These are phyloP conservation scores for Exophiala lecanii-corni DNA, from an alignment of 2,329 filamentous ascomycete species.

Conservation along the genomic window DNA sequence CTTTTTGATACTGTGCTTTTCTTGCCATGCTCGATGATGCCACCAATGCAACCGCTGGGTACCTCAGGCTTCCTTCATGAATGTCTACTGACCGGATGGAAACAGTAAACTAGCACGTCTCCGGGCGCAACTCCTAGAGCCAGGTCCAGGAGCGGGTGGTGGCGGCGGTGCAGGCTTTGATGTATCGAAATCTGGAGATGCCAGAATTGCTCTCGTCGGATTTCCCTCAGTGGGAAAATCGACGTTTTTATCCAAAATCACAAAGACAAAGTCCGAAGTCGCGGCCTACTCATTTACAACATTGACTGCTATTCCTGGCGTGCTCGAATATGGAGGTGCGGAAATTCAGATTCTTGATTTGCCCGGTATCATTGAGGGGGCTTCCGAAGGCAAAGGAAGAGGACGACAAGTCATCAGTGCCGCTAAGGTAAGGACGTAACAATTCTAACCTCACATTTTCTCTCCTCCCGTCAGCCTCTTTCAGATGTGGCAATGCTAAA, in stretches of 20 bases:
- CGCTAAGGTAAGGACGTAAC: constrained; percentile 65
- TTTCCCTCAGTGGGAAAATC: constrained; percentile 99
- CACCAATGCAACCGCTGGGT: background rate
- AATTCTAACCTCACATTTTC: no score
- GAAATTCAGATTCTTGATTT: constrained; percentile 98
- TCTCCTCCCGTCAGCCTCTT: no score
- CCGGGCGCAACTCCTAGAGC: constrained; percentile 89
- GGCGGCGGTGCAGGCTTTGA: constrained; percentile 79
- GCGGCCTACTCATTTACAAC: constrained; percentile 97
- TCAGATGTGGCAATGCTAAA: no score
- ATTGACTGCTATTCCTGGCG: constrained; percentile 91
- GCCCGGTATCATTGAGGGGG: constrained; percentile 96
- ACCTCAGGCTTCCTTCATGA: constrained; percentile 6
- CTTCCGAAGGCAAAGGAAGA: constrained; percentile 89
- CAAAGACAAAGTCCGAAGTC: constrained; percentile 93
- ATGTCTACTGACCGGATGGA: no score
- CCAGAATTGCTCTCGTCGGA: constrained; percentile 93
- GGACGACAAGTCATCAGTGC: constrained; percentile 95
- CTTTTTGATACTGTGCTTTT: no score
- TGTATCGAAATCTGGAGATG: constrained; percentile 94
- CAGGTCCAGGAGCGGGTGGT: constrained; percentile 70
- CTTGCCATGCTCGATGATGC: no score
- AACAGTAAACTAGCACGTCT: constrained; percentile 88
- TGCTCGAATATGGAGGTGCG: constrained; percentile 93
- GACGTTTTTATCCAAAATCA: constrained; percentile 97